Base-by-base conservation (phyloP, 441 rosid species). In the Syzygium syzygioides region DNA sequence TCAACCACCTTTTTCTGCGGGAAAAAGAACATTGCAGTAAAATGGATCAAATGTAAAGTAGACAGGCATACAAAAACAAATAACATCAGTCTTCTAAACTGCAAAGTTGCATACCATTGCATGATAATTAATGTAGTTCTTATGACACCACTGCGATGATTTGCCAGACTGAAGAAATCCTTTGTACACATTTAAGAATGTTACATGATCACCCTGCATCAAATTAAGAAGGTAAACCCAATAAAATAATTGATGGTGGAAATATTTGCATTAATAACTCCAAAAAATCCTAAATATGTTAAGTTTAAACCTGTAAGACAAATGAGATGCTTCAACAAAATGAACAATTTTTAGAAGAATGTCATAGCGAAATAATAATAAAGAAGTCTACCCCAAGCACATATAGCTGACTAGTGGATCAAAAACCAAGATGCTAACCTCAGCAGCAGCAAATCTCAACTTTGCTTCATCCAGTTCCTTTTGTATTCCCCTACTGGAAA, bases 381-480 rank as follows among this genome's bases (percentile, higher is more conserved):
- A 37, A 76, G 52, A 76, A 76, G n/a, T 76, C 83, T 76, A 59
- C n/a, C 83, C 52, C 83, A 76, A 76, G 83, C 83, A 76, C 7
- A 7, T 41, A 41, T 76, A 41, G 52, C 34, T 79, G 57, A 60
- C 56, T 41, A 89, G 84, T 41, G 28, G 83, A 76, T 41, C 18
- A 71, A 87, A 68, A 56, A 17, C 12, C n/a, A 25, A 89, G 37
- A 79, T 34, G 85, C 85, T 85, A 91, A 98, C 99, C 99, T 97
- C 99, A 4, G 98, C 99, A 83, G 99, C 99, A 87, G 99, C 99
- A 93, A 97, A 98, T 94, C 98, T 94, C 94, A 97, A 90, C 91
- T 94, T 96, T 86, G 96, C 99, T 91, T 98, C 99, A 89, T 98
- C 99, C 86, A 95, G 93, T 87, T 98, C 98, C 95, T 90, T 96